Conservation (phyloP, 2,329 filamentous ascomycete genomes). For the Xylaria arbuscula region DNA sequence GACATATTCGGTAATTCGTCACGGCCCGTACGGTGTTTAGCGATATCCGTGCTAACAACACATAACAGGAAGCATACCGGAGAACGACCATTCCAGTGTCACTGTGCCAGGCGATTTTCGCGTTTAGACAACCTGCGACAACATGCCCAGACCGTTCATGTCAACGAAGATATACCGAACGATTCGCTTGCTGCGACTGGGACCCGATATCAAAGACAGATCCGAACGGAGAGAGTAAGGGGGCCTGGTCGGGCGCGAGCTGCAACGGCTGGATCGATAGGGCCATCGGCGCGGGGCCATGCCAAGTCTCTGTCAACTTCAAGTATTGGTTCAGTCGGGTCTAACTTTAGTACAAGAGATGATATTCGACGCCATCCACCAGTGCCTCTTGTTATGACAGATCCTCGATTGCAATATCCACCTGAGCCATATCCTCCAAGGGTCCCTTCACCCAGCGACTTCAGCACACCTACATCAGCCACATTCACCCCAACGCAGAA, state of each 20-base stretch:
- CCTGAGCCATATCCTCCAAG: conserved; percentile 74
- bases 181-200: conserved; percentile 94
- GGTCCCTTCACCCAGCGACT: conserved; percentile 76
- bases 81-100: conserved; percentile 95
- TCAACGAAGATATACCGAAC: conserved; percentile 95
- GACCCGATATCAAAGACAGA: conserved; percentile 90
- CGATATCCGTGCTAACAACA: conserved; percentile 42
- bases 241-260: conserved; percentile 80
- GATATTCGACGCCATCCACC: conserved; percentile 79
- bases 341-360: conserved; percentile 72
- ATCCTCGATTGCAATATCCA: conserved; percentile 72
- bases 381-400: conserved; percentile 81
- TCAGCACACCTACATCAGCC: conserved; percentile 84
- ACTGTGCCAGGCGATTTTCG: conserved; percentile 93
- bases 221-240: conserved; percentile 85
- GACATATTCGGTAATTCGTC: conserved; percentile 82
- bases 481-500: conserved; percentile 81
- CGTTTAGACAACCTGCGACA: conserved; percentile 94
- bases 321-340: conserved; percentile 79
- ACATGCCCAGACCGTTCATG: conserved; percentile 96
- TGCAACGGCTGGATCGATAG: conserved; percentile 79
- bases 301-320: conserved; percentile 88
- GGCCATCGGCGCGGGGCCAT: conserved; percentile 79
- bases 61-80: conserved; percentile 88
- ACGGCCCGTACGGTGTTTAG: conserved; percentile 15